Evolutionary conservation across 352 stramenopile genomes (phyloP).

Genomic region (Phytophthora palmivora): DNA sequence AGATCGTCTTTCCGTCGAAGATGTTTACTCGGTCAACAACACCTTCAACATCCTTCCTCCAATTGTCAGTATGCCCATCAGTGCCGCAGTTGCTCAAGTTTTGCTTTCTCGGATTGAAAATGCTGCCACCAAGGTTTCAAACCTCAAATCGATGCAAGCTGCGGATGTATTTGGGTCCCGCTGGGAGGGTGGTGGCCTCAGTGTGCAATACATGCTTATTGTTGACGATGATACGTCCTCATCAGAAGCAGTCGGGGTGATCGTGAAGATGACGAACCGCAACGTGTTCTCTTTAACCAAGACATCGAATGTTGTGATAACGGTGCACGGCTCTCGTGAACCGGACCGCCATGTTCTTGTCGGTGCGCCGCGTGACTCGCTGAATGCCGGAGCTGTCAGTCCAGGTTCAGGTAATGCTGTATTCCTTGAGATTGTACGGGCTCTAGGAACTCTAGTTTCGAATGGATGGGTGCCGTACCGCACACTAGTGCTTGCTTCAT

Average conservation of each 20-base stretch:
- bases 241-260: constrained; percentile 26
- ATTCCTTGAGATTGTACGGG: constrained; percentile 75
- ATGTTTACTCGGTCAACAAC: constrained; percentile 84
- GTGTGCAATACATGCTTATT: constrained; percentile 37
- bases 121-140: constrained; percentile 12
- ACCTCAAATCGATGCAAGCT: constrained; percentile 35
- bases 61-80: constrained; percentile 80
- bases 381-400: constrained; percentile 68
- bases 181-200: constrained; percentile 44
- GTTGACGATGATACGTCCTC: constrained; percentile 35
- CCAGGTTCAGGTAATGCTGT: constrained; percentile 82
- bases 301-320: constrained; percentile 84
- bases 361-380: constrained; percentile 66
- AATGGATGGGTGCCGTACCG: constrained; percentile 83
- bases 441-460: constrained; percentile 62
- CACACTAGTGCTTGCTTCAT: constrained; percentile 78
- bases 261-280: constrained; percentile 57
- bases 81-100: constrained; percentile 57
- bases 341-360: constrained; percentile 84
- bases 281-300: constrained; percentile 81
- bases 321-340: constrained; percentile 70
- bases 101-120: constrained; percentile 45
- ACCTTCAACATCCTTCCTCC: constrained; percentile 83
- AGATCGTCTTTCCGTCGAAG: constrained; percentile 76
- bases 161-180: constrained; percentile 50